A percentile compares a stretch with the other conserved stretches of the same genome.
phyloP scores from a whole-genome alignment of 1,139 yeast species.

The Geotrichum armillariae region DNA sequence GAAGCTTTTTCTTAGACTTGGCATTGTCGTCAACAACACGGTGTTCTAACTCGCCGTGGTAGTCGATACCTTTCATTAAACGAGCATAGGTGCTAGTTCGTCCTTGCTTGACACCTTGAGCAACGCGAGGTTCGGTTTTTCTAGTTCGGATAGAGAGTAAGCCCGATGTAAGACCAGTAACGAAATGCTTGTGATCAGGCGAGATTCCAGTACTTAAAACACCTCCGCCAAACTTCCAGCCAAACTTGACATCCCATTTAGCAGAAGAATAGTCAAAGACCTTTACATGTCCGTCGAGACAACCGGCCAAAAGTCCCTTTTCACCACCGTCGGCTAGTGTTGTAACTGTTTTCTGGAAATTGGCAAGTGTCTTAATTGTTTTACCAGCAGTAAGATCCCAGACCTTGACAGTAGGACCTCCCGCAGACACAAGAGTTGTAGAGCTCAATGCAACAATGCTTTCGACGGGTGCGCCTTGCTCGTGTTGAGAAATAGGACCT shows the following conservation, averaged over 20 bases:
- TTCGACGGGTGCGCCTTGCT: slow-evolving; percentile 81
- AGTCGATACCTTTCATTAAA: slow-evolving; percentile 89
- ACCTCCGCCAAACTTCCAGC: slow-evolving; percentile 97
- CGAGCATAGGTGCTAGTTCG: slow-evolving; percentile 61
- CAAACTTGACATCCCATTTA: slow-evolving; percentile 87
- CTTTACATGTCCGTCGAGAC: slow-evolving; percentile 95
- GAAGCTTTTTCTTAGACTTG: slow-evolving; percentile 58
- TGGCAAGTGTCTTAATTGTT: slow-evolving; percentile 60
- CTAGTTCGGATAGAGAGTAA: slow-evolving; percentile 85
- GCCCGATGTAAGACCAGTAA: slow-evolving; percentile 92
- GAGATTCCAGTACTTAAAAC: slow-evolving; percentile 88
- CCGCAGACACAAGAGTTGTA: slow-evolving; percentile 80
- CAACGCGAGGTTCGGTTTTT: slow-evolving; percentile 62
- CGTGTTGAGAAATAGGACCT: slow-evolving; percentile 49
- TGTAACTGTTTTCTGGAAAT: slow-evolving; percentile 92
- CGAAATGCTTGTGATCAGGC: slow-evolving; percentile 86
- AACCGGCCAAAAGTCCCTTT: slow-evolving; percentile 79
- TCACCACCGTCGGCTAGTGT: slow-evolving; percentile 66
- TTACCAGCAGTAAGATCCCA: slow-evolving; percentile 90
- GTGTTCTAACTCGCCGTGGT: slow-evolving; percentile 85
- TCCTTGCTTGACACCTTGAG: slow-evolving; percentile 39
- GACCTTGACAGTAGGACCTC: slow-evolving; percentile 78
- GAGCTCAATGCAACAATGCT: slow-evolving; percentile 79
- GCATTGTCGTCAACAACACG: slow-evolving; percentile 57
- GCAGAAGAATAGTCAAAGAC: slow-evolving; percentile 78